Evolutionary conservation across 2,329 filamentous ascomycete species (phyloP).

Genomic region (Fusarium solani-melongenae): DNA sequence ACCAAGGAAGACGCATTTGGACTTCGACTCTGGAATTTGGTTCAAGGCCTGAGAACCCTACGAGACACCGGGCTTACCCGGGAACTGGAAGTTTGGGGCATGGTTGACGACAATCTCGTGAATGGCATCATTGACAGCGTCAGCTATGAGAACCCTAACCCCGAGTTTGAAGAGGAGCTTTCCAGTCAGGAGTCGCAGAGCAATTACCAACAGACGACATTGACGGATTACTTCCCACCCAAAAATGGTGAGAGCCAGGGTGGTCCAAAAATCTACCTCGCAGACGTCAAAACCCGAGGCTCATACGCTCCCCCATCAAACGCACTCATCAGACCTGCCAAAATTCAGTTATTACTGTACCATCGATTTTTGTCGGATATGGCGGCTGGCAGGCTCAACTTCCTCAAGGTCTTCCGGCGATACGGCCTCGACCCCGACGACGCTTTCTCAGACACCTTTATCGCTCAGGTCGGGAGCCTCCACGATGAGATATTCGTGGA

Average conservation of each 20-base stretch:
- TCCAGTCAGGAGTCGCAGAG: conserved; percentile 46
- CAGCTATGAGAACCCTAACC: conserved; percentile 80
- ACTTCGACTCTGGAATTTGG: conserved; percentile 87
- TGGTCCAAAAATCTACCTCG: conserved; percentile 71
- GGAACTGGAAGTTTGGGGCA: conserved; percentile 87
- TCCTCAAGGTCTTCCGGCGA: conserved; percentile 74
- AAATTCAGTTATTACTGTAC: conserved; percentile 91
- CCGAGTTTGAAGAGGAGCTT: conserved; percentile 72
- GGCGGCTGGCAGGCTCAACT: conserved; percentile 76
- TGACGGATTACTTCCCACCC: conserved; percentile 55
- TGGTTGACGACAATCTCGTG: conserved; percentile 83
- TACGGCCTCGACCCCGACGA: conserved; percentile 75
- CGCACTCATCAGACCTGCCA: conserved; percentile 78
- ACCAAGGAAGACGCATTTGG: conserved; percentile 87
- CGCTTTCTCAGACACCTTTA: conserved; percentile 81
- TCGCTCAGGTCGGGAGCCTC: conserved; percentile 77
- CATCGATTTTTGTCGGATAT: conserved; percentile 85
- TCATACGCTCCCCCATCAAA: conserved; percentile 72
- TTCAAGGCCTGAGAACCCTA: conserved; percentile 83
- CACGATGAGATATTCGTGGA: conserved; percentile 74
- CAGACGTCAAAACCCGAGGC: conserved; percentile 87
- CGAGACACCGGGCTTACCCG: conserved; percentile 77
- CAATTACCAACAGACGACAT: conserved; percentile 49
- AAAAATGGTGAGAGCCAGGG: conserved; percentile 10
- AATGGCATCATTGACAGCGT: conserved; percentile 92